Evolutionary conservation across 306 rosid genomes (phyloP).

Genomic region (Ormosia semicastrata): DNA sequence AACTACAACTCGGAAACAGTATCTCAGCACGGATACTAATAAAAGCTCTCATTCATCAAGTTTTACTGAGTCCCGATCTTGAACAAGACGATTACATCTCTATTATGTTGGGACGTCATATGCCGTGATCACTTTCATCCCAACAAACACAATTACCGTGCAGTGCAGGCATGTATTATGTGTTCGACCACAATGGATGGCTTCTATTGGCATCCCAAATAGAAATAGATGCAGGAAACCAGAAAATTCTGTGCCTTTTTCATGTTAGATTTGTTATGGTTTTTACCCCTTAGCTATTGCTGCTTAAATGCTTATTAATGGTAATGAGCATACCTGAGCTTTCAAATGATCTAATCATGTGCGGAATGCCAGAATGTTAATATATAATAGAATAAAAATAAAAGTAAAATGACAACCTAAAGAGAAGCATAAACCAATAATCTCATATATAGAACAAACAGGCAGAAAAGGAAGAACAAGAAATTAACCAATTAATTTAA

Average conservation of each 20-base stretch:
- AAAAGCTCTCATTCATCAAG: background rate
- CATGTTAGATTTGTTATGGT: background rate
- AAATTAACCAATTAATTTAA: background rate
- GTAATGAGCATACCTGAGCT: background rate
- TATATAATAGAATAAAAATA: background rate
- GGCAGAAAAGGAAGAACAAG: background rate
- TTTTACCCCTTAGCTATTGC: background rate
- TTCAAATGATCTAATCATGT: background rate
- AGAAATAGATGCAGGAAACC: background rate
- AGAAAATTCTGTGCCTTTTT: background rate
- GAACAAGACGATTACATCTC: background rate
- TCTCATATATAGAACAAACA: background rate
- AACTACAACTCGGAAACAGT: background rate
- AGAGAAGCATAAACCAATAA: background rate
- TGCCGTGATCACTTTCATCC: background rate
- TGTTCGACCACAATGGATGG: background rate
- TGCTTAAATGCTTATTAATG: background rate
- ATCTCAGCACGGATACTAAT: background rate
- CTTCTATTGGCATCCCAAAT: background rate
- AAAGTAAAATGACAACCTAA: background rate
- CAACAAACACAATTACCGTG: background rate
- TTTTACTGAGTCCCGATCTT: background rate
- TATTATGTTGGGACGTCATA: background rate
- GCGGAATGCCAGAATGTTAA: too few species aligned
- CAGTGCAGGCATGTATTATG: background rate